phyloP scores from a whole-genome alignment of 495 filamentous ascomycete genomes.

The Pseudoneurospora amorphoporcata region DNA sequence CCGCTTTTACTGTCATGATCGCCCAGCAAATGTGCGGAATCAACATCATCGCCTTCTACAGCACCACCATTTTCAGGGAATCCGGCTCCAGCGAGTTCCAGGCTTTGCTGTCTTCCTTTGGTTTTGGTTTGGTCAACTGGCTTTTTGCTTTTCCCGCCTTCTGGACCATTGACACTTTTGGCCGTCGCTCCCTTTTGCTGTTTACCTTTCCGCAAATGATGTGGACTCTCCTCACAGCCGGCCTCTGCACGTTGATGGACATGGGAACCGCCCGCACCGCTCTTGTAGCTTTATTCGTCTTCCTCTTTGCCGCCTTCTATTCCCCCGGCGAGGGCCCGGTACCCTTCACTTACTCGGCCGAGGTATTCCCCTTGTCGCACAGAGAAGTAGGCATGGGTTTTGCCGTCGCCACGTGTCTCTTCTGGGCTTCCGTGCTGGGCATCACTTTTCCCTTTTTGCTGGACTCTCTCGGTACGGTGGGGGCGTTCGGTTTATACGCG shows the following conservation, averaged over 20 bases:
- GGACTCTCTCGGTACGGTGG: conserved; percentile 37
- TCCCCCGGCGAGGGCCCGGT: conserved; percentile 75
- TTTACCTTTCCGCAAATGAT: conserved; percentile 84
- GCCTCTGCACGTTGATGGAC: conserved; percentile 55
- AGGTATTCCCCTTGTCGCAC: conserved; percentile 67
- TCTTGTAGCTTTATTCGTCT: conserved; percentile 60
- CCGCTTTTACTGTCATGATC: conserved; percentile 60
- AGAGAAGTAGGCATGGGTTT: conserved; percentile 67
- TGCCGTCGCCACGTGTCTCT: conserved; percentile 58
- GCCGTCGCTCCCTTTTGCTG: conserved; percentile 63
- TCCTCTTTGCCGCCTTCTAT: conserved; percentile 63
- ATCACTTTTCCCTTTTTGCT: conserved; percentile 59
- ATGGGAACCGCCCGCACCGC: conserved; percentile 43
- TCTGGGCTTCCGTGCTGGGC: conserved; percentile 54
- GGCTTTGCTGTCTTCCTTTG: conserved; percentile 63
- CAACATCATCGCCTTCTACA: conserved; percentile 84
- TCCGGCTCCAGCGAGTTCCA: conserved; percentile 46
- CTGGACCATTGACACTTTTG: conserved; percentile 78
- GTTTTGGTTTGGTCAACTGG: conserved; percentile 75
- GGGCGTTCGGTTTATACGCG: conserved; percentile 52
- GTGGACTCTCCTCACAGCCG: conserved; percentile 65
- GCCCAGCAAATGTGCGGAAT: conserved; percentile 83
- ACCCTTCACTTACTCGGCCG: conserved; percentile 70
- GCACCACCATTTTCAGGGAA: conserved; percentile 58
- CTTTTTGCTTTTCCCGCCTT: conserved; percentile 76